phyloP scores from a whole-genome alignment of 1,284 basidiomycete species.

The Athelia sp. region DNA sequence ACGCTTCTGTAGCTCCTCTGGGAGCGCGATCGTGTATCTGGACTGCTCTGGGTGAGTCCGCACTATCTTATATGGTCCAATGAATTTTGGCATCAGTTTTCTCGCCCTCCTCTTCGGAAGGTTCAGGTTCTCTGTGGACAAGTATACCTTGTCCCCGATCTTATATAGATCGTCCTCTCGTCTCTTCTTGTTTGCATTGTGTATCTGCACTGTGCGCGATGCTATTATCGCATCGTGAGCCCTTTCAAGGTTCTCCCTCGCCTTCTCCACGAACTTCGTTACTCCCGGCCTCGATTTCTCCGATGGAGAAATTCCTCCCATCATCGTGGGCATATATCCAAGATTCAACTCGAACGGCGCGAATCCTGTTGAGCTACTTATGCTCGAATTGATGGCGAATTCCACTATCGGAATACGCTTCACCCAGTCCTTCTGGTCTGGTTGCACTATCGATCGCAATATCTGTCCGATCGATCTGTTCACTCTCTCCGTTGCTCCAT shows the following conservation, averaged over 20 bases:
- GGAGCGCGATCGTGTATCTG: constrained; percentile 6
- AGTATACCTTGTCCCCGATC: constrained; percentile 13
- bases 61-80: constrained; percentile 9
- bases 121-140: constrained; percentile 13
- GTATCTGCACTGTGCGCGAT: constrained; percentile 8
- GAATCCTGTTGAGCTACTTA: constrained; percentile 1
- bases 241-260: constrained; percentile 4
- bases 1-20: constrained; percentile 3
- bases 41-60: not conserved
- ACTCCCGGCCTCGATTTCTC: constrained; percentile 13
- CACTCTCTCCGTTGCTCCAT: constrained; percentile 17
- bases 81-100: constrained; percentile 9
- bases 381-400: constrained; percentile 9
- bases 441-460: constrained; percentile 10
- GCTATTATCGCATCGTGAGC: constrained; percentile 22
- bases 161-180: constrained; percentile 2
- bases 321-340: constrained; percentile 5
- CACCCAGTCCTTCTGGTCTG: constrained; percentile 12
- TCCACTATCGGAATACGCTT: constrained; percentile 7
- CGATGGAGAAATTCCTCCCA: not conserved
- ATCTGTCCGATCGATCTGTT: constrained; percentile 18
- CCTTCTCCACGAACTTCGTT: constrained; percentile 9
- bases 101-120: constrained; percentile 8
- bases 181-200: constrained; percentile 14
- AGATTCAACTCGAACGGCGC: constrained; percentile 11